Conservation (phyloP, 495 filamentous ascomycete species). For the Aspergillus taichungensis region DNA sequence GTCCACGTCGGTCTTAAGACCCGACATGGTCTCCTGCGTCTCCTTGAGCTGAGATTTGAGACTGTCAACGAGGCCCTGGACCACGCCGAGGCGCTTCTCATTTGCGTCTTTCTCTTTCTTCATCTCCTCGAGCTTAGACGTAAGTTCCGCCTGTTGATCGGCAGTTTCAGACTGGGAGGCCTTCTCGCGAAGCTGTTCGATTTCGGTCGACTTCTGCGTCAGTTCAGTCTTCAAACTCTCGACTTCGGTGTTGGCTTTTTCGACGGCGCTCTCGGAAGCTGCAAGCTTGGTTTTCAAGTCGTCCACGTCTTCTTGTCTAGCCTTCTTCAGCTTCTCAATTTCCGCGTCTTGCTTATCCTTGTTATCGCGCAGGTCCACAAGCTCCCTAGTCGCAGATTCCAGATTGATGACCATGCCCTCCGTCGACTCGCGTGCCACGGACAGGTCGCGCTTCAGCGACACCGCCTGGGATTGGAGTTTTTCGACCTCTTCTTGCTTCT, state of each 20-base stretch:
- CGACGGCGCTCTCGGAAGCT: slow-evolving; percentile 33
- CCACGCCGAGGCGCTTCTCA: slow-evolving; percentile 42
- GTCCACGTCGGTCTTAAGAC: slow-evolving; percentile 33
- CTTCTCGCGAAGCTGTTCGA: slow-evolving; percentile 39
- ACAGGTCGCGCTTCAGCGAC: slow-evolving; percentile 42
- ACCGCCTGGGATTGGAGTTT: slow-evolving; percentile 55
- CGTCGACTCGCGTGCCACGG: slow-evolving; percentile 54
- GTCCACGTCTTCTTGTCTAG: slow-evolving; percentile 29
- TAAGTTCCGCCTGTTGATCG: slow-evolving; percentile 33
- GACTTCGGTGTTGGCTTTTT: slow-evolving; percentile 38
- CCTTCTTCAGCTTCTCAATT: slow-evolving; percentile 30
- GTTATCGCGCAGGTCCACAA: slow-evolving; percentile 47
- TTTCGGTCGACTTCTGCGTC: slow-evolving; percentile 44
- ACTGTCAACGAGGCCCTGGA: slow-evolving; percentile 45
- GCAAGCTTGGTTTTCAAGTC: slow-evolving; percentile 32
- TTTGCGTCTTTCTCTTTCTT: slow-evolving; percentile 35
- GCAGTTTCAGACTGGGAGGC: slow-evolving; percentile 29
- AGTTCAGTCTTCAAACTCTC: slow-evolving; percentile 47
- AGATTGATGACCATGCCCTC: slow-evolving; percentile 54
- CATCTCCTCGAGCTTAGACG: slow-evolving; percentile 24
- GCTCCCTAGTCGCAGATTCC: slow-evolving; percentile 50
- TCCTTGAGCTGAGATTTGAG: slow-evolving; percentile 43
- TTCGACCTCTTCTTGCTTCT: slow-evolving; percentile 56
- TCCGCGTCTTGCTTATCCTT: slow-evolving; percentile 45
- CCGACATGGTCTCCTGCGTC: slow-evolving; percentile 36